A percentile compares a stretch with the other conserved stretches of the same genome.
phyloP scores from a whole-genome alignment of 2,329 filamentous ascomycete genomes.

The Hymenoscyphus linearis region DNA sequence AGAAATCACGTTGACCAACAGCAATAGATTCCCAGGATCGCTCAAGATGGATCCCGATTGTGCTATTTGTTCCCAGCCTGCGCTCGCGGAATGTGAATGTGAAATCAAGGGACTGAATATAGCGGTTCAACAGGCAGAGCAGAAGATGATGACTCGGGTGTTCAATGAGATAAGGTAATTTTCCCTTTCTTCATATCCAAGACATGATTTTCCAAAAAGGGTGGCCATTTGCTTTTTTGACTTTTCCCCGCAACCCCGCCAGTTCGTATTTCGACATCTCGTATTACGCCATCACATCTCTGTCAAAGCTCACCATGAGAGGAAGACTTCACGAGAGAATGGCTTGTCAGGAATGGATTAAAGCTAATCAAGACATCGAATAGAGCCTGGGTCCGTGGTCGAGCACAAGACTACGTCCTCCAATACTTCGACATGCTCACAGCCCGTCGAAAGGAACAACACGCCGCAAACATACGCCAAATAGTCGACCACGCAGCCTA shows the following conservation, averaged over 20 bases:
- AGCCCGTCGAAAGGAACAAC: constrained; percentile 53
- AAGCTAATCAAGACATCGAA: constrained; percentile 4
- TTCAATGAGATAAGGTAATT: constrained; percentile 59
- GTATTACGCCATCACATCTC: background rate
- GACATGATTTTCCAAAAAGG: background rate
- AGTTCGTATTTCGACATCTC: background rate
- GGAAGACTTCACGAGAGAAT: too few species aligned
- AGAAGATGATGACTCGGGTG: constrained; percentile 56
- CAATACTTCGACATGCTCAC: constrained; percentile 58
- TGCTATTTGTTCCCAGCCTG: constrained; percentile 59
- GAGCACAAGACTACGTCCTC: constrained; percentile 64
- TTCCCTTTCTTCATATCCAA: background rate
- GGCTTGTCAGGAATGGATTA: background rate
- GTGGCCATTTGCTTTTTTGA: too few species aligned
- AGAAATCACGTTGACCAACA: constrained; percentile 29
- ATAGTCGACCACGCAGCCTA: constrained; percentile 51
- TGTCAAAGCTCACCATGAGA: too few species aligned
- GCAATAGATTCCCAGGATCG: constrained; percentile 30
- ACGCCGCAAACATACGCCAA: constrained; percentile 50
- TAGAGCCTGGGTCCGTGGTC: constrained; percentile 59
- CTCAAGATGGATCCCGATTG: constrained; percentile 64
- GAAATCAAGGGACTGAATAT: constrained; percentile 60
- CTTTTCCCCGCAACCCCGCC: background rate
- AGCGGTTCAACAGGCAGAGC: constrained; percentile 58
- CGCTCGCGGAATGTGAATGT: constrained; percentile 55